Evolutionary conservation across 352 stramenopile species (phyloP).

Genomic region (Pythium oligandrum): DNA sequence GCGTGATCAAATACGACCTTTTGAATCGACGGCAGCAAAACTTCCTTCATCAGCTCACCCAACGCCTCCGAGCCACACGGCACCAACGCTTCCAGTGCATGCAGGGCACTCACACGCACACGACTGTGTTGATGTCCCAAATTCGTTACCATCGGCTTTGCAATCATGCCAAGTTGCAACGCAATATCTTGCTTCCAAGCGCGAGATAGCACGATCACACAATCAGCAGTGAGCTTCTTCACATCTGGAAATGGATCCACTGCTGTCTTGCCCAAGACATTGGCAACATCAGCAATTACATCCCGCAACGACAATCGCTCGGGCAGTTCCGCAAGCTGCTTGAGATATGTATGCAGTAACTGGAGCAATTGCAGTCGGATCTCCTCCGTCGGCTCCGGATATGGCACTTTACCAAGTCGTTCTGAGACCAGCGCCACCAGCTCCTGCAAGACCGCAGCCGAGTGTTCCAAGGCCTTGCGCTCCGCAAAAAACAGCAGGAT

Average conservation of each 20-base stretch:
- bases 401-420: constrained; percentile 75
- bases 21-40: constrained; percentile 53
- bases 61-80: constrained; percentile 65
- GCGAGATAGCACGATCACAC: constrained; percentile 45
- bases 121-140: constrained; percentile 80
- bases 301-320: constrained; percentile 29
- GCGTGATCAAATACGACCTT: constrained; percentile 73
- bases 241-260: constrained; percentile 77
- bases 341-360: constrained; percentile 44
- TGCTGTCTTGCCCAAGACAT: constrained; percentile 65
- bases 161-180: constrained; percentile 64
- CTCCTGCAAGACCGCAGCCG: constrained; percentile 32
- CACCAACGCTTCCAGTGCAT: constrained; percentile 65
- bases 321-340: constrained; percentile 29
- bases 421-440: constrained; percentile 39
- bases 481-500: constrained; percentile 59
- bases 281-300: constrained; percentile 61
- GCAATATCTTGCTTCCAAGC: constrained; percentile 52
- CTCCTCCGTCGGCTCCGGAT: constrained; percentile 75
- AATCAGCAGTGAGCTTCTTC: constrained; percentile 72
- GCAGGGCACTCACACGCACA: constrained; percentile 67
- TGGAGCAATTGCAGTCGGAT: constrained; percentile 72
- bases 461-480: constrained; percentile 35
- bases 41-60: constrained; percentile 70
- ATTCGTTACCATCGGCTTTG: constrained; percentile 61